A percentile compares a stretch with the other conserved stretches of the same genome.
phyloP scores from a whole-genome alignment of 2,329 filamentous ascomycete species.

The Tolypocladium album region DNA sequence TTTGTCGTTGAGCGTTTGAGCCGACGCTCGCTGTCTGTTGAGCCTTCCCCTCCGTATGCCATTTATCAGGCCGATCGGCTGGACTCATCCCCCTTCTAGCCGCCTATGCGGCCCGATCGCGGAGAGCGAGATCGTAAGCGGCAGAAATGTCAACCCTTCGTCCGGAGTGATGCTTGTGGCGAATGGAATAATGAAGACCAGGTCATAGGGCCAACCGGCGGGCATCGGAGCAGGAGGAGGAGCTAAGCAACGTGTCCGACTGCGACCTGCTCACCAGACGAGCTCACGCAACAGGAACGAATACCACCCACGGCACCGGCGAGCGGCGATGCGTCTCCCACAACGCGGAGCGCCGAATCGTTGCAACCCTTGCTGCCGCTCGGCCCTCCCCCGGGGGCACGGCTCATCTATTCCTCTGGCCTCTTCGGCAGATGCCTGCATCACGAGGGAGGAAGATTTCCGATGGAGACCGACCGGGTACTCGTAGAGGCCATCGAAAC shows the following conservation, averaged over 20 bases:
- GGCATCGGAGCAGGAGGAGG: neutral
- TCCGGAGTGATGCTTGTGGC: neutral
- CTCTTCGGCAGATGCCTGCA: neutral
- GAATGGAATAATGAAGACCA: neutral
- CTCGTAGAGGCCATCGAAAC: neutral
- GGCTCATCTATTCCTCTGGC: neutral
- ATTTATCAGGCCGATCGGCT: neutral
- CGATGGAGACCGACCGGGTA: neutral
- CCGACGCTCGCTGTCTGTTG: neutral
- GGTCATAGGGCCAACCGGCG: neutral
- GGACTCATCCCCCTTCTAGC: neutral
- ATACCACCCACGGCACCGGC: neutral
- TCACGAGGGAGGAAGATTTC: neutral
- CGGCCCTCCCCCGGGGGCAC: neutral
- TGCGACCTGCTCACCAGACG: neutral
- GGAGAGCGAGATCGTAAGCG: neutral
- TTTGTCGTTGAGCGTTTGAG: neutral
- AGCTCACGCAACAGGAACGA: neutral
- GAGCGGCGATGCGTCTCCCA: neutral
- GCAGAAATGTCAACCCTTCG: neutral
- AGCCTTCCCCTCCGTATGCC: neutral
- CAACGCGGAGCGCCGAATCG: neutral
- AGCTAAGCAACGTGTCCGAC: neutral
- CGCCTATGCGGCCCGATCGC: neutral
- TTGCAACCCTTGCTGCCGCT: neutral